A percentile compares a stretch with the other conserved stretches of the same genome.
Conservation (phyloP, 2,329 filamentous ascomycete genomes). For the Cercospora berteroae region DNA sequence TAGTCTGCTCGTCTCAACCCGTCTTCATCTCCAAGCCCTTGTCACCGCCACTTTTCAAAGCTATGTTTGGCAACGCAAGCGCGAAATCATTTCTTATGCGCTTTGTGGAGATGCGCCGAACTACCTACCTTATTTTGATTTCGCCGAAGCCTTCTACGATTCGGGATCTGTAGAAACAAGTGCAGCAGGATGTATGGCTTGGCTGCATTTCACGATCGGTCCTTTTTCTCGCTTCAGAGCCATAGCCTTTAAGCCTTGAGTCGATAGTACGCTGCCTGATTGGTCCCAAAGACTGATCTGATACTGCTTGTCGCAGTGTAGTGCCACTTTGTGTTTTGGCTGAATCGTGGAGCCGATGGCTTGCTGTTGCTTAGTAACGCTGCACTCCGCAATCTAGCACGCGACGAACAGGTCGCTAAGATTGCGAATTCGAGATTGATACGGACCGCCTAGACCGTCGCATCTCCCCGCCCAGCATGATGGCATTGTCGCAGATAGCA, state of each 20-base stretch:
- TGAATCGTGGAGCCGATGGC: background rate
- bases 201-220: background rate
- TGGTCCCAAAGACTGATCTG: background rate
- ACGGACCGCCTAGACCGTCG: background rate
- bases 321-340: background rate
- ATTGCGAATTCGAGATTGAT: background rate
- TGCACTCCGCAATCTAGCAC: slow-evolving; percentile 5
- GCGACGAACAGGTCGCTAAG: background rate
- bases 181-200: background rate
- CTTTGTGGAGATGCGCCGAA: background rate
- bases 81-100: background rate
- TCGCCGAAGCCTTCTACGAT: background rate
- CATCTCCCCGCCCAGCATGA: background rate
- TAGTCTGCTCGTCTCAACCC: background rate
- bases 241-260: background rate
- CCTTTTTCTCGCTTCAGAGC: background rate
- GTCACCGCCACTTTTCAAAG: background rate
- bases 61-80: background rate
- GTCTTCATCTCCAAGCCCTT: background rate
- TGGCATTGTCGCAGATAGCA: background rate
- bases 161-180: background rate
- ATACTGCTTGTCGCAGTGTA: background rate
- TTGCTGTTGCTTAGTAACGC: background rate
- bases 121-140: background rate
- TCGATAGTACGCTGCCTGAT: background rate